These are phyloP conservation scores for Scalesia atractyloides DNA, from an alignment of 129 eudicot species.

Conservation along the genomic window DNA sequence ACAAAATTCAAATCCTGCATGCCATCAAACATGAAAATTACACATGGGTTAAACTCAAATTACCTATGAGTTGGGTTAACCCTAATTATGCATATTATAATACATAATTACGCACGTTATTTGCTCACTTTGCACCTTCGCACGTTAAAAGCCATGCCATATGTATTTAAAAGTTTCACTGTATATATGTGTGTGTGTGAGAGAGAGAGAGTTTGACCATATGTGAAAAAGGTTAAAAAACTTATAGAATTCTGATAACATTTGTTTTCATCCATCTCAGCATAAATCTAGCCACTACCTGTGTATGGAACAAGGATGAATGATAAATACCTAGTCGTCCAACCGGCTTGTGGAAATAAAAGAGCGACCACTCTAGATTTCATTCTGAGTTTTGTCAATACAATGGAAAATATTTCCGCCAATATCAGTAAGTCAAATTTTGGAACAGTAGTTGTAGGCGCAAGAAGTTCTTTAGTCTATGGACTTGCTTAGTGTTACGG, in stretches of 20 bases:
- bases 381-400: not conserved
- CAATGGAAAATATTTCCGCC: constrained; percentile 5
- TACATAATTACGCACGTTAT: too few relatives aligned
- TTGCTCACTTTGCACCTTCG: too few relatives aligned
- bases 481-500: constrained; percentile 41
- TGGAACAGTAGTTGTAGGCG: constrained; percentile 6
- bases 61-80: too few relatives aligned
- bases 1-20: too few relatives aligned
- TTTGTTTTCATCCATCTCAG: constrained; percentile 2
- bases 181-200: too few relatives aligned
- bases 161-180: too few relatives aligned
- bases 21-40: too few relatives aligned
- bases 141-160: too few relatives aligned
- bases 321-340: constrained; percentile 17
- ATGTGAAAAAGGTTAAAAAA: not conserved
- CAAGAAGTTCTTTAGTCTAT: constrained; percentile 13
- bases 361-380: not conserved
- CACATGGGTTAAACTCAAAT: too few relatives aligned
- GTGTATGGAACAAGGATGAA: constrained; percentile 3
- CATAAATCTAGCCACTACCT: not conserved
- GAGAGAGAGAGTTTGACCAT: too few relatives aligned
- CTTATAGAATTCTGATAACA: not conserved
- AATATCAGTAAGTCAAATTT: not conserved
- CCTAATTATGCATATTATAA: too few relatives aligned
- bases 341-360: not conserved